Evolutionary conservation across 1,139 yeast species (phyloP).

Genomic region (Taphrina sp.): DNA sequence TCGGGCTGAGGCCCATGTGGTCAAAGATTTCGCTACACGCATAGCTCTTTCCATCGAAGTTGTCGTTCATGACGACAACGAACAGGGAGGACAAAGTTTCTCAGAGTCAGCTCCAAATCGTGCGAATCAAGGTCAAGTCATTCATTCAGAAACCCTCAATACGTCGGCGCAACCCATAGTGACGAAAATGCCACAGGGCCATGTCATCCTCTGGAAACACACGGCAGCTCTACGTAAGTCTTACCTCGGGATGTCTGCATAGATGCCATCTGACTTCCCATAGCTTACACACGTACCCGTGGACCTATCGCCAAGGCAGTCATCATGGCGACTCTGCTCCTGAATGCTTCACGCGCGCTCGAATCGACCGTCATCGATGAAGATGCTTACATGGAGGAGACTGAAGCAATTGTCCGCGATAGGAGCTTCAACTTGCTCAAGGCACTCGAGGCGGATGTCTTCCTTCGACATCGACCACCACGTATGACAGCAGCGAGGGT

Average conservation of each 20-base stretch:
- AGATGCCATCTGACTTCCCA: no score
- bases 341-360: background rate
- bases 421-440: constrained; percentile 3
- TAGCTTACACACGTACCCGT: background rate
- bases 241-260: background rate
- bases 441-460: constrained; percentile 5
- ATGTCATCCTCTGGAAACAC: constrained; percentile 4
- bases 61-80: background rate
- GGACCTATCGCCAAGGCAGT: background rate
- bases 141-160: constrained; percentile 1
- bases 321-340: background rate
- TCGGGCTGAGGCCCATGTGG: background rate
- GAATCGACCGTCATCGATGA: background rate
- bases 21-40: background rate
- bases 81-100: no score
- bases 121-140: constrained; percentile 7
- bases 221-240: background rate
- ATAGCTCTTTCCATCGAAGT: constrained; percentile 3
- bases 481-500: constrained; percentile 13
- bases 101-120: background rate
- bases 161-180: no score
- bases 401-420: background rate
- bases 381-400: constrained; percentile 1
- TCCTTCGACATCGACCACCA: constrained; percentile 5
- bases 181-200: no score